A percentile compares a stretch with the other conserved stretches of the same genome.
These are phyloP conservation scores for Pseudogymnoascus sp. DNA, from an alignment of 2,329 filamentous ascomycete species.

Conservation along the genomic window DNA sequence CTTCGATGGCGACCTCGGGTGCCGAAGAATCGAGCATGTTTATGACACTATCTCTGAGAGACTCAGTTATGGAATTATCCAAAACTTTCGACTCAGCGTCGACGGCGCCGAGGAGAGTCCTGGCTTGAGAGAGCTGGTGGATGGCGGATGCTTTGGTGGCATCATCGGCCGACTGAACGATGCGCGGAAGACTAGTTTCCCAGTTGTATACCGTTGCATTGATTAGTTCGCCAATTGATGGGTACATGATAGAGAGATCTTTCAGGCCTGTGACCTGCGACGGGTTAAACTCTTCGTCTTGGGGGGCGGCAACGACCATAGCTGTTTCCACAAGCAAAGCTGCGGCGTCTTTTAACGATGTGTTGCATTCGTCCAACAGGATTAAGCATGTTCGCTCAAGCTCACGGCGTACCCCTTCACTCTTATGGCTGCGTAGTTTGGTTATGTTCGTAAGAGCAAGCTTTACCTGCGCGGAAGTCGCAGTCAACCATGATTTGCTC, in stretches of 20 bases:
- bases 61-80: constrained; percentile 56
- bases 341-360: constrained; percentile 60
- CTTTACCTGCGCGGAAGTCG: constrained; percentile 73
- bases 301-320: constrained; percentile 54
- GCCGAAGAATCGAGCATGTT: constrained; percentile 19
- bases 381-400: constrained; percentile 64
- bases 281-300: constrained; percentile 34
- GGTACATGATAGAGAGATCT: constrained; percentile 55
- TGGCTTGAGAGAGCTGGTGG: constrained; percentile 66
- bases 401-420: constrained; percentile 57
- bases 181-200: constrained; percentile 68
- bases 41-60: constrained; percentile 66
- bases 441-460: constrained; percentile 71
- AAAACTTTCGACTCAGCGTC: constrained; percentile 58
- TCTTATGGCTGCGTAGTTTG: constrained; percentile 63
- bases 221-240: constrained; percentile 53
- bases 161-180: constrained; percentile 81
- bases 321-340: constrained; percentile 73
- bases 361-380: constrained; percentile 70
- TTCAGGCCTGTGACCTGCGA: constrained; percentile 42
- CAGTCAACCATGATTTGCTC: constrained; percentile 61
- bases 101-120: constrained; percentile 55
- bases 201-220: constrained; percentile 70
- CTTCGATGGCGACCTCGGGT: constrained; percentile 22
- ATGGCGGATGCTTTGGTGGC: constrained; percentile 64